phyloP scores from a whole-genome alignment of 768 basidiomycete genomes.

The Multifurca ochricompacta region DNA sequence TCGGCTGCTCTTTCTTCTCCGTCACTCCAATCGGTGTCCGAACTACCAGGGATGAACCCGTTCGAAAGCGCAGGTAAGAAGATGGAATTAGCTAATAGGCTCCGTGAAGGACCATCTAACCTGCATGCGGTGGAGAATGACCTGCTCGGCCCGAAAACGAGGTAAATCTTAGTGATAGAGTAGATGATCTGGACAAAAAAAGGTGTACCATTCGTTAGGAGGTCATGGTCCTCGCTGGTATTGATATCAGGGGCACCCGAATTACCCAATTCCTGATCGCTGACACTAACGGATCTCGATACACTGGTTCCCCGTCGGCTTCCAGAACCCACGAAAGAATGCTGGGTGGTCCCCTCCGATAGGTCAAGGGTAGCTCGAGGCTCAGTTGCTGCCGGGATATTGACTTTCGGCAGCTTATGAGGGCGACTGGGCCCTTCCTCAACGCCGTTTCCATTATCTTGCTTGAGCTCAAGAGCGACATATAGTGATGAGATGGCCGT shows the following conservation, averaged over 20 bases:
- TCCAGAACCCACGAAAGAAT: neutral
- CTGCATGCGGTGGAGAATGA: neutral
- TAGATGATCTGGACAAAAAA: neutral
- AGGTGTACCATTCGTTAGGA: neutral
- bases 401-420: neutral
- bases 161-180: neutral
- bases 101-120: conserved; percentile 4
- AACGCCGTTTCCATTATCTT: neutral
- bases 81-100: conserved; percentile 35
- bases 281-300: conserved; percentile 10
- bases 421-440: neutral
- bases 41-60: conserved; percentile 76
- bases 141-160: neutral
- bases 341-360: neutral
- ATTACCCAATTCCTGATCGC: conserved; percentile 40
- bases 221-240: conserved; percentile 4
- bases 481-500: conserved; percentile 44
- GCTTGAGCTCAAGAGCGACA: conserved; percentile 31
- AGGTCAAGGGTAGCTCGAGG: neutral
- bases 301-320: neutral
- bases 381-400: neutral
- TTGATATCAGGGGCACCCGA: conserved; percentile 37
- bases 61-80: conserved; percentile 87
- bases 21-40: conserved; percentile 70
- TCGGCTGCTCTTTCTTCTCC: conserved; percentile 48